Conservation (phyloP, 2,329 filamentous ascomycete species). For the Cladophialophora carrionii region DNA sequence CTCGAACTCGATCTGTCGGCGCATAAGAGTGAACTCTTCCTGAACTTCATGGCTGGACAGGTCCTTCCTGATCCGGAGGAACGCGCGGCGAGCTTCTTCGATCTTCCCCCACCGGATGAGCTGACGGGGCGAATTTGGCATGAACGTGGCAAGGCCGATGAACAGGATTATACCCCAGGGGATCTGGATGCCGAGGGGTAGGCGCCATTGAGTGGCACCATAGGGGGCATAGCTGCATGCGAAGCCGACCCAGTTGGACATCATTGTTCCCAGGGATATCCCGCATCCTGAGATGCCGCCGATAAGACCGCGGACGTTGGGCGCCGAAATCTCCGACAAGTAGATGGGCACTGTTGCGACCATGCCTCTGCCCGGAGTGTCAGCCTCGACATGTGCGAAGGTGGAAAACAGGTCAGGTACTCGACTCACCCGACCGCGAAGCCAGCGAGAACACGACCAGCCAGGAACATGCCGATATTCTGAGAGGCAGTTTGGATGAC, state of each 20-base stretch:
- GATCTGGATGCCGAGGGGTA: slow-evolving; percentile 79
- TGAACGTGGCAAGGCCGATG: slow-evolving; percentile 69
- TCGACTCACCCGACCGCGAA: slow-evolving; percentile 77
- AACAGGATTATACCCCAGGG: slow-evolving; percentile 76
- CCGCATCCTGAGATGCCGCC: slow-evolving; percentile 83
- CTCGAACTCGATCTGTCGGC: slow-evolving; percentile 89
- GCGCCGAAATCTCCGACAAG: slow-evolving; percentile 46
- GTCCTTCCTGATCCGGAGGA: slow-evolving; percentile 74
- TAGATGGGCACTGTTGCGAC: slow-evolving; percentile 39
- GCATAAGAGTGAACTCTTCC: slow-evolving; percentile 78
- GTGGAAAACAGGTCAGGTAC: slow-evolving; percentile 49
- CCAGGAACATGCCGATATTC: slow-evolving; percentile 65
- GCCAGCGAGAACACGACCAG: slow-evolving; percentile 74
- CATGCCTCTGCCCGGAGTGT: slow-evolving; percentile 24
- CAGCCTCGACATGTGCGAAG: neutral
- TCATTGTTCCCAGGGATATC: slow-evolving; percentile 75
- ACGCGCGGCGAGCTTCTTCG: slow-evolving; percentile 63
- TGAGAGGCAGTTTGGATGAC: slow-evolving; percentile 65
- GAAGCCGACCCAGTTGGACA: slow-evolving; percentile 76
- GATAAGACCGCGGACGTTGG: slow-evolving; percentile 72
- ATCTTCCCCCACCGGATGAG: slow-evolving; percentile 77
- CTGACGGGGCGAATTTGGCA: slow-evolving; percentile 87
- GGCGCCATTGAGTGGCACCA: slow-evolving; percentile 74
- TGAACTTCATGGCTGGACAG: slow-evolving; percentile 74
- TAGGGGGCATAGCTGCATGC: slow-evolving; percentile 64